Evolutionary conservation across 225 moss, liverwort and hornwort genomes (phyloP), one percentile per base, ranked within the genome.

Genomic region (Neckera pumila): DNA sequence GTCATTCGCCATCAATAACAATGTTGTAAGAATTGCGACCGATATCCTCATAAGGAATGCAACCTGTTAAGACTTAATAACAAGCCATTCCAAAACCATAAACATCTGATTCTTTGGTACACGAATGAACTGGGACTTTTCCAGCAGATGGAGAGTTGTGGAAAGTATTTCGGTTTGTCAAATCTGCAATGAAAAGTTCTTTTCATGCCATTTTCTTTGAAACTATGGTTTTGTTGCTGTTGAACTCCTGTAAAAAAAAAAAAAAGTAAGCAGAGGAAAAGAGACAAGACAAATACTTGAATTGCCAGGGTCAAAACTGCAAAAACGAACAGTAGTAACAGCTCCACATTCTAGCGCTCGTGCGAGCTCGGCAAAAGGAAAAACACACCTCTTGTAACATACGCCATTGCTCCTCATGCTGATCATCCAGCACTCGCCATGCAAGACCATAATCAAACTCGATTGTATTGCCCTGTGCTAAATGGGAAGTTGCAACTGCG

Each of bases 381-480:
- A 33, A 76, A 58, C 42, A 66, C 51, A 89, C 94, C 89, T 86
- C 85, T 71, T 90, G 83, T 59, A 94, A 67, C 73, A 89, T 58
- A 61, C 74, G 81, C 94, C 94, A 94, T 62, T 94, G 94, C 31
- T 84, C 69, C 65, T 90, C 90, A 66, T 91, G 90, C 76, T 94
- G 94, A 54, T 86, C 91, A 86, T 92, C 89, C 42, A 93, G 87
- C 75, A 90, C 79, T 75, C 87, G 88, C 94, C 94, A 94, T 21
- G 70, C 40, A 77, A 91, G 61, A 33, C 94, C 94, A 72, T 43
- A 93, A 60, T 90, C 86, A n/a, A 93, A 94, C 86, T 94, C 94
- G 38, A 94, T 94, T 63, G 94, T 94, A 54, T 94, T 94, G 42
- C 94, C 94, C 76, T 94, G 94, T 58, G 94, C 93, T 31, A 89